These are phyloP conservation scores for Colletotrichum noveboracense DNA, from an alignment of 2,329 filamentous ascomycete genomes.

Conservation along the genomic window DNA sequence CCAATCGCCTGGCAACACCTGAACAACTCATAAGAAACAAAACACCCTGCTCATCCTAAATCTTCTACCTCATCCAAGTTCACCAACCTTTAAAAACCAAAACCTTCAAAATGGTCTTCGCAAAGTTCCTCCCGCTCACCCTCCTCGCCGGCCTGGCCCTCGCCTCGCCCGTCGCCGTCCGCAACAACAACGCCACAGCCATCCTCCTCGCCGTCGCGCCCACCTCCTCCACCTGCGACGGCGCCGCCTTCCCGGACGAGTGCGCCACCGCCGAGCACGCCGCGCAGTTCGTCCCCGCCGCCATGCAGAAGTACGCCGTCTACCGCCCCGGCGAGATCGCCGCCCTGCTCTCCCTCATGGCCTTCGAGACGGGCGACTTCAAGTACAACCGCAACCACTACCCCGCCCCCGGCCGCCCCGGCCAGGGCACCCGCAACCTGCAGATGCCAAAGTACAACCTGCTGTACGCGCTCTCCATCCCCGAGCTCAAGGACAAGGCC, in stretches of 20 bases:
- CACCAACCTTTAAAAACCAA: background rate
- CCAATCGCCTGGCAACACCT: background rate
- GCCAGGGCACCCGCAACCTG: constrained; percentile 73
- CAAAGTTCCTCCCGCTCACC: constrained; percentile 27
- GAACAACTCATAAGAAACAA: background rate
- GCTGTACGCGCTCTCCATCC: constrained; percentile 50
- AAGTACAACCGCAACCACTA: constrained; percentile 71
- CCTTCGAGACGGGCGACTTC: constrained; percentile 74
- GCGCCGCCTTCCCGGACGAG: constrained; percentile 53
- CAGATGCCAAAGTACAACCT: constrained; percentile 51
- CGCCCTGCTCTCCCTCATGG: constrained; percentile 72
- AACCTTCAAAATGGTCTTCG: constrained; percentile 31
- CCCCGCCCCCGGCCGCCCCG: constrained; percentile 52
- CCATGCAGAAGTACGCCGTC: constrained; percentile 64
- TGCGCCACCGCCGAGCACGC: constrained; percentile 71
- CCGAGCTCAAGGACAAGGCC: constrained; percentile 36
- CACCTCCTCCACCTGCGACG: constrained; percentile 55
- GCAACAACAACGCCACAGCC: constrained; percentile 30
- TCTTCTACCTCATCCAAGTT: background rate
- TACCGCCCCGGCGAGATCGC: constrained; percentile 65
- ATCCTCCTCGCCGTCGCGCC: constrained; percentile 63
- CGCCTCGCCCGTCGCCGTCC: constrained; percentile 24
- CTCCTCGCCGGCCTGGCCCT: constrained; percentile 29
- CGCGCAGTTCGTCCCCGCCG: constrained; percentile 58
- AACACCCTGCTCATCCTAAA: background rate